phyloP scores from a whole-genome alignment of 1,284 basidiomycete genomes.

The Apiotrichum laibachii region DNA sequence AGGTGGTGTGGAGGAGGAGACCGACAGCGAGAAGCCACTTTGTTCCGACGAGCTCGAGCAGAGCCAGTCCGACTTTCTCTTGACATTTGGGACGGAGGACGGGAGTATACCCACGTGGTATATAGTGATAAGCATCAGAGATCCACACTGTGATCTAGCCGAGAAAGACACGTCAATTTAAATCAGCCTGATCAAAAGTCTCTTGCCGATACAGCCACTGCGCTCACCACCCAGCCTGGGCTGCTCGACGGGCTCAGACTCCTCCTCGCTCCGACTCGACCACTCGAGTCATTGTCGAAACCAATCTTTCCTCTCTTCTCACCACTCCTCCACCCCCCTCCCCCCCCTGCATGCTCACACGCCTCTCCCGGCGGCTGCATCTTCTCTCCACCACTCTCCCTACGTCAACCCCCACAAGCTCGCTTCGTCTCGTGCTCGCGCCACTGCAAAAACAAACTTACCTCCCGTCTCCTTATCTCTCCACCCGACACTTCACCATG shows the following conservation, averaged over 20 bases:
- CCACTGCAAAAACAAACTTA: neutral
- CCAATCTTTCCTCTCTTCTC: neutral
- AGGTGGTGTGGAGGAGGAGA: neutral
- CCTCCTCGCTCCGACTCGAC: neutral
- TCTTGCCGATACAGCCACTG: neutral
- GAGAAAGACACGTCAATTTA: neutral
- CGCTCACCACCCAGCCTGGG: too few species aligned
- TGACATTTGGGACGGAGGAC: too few species aligned
- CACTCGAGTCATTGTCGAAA: neutral
- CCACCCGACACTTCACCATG: conserved; percentile 38
- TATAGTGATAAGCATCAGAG: too few species aligned
- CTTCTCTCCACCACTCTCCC: conserved; percentile 5
- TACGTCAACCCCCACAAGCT: neutral
- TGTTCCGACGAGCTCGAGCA: neutral
- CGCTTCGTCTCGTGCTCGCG: neutral
- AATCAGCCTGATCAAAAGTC: neutral
- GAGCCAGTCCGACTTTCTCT: neutral
- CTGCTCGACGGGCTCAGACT: neutral
- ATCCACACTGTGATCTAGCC: neutral
- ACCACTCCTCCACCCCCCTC: neutral
- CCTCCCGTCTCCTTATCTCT: neutral
- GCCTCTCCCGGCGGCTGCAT: conserved; percentile 6
- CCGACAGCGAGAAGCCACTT: neutral
- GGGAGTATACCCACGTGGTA: too few species aligned
- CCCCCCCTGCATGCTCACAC: conserved; percentile 23